phyloP scores from a whole-genome alignment of 371 early-diverging fungal genomes.

The Umbelopsis sp. region DNA sequence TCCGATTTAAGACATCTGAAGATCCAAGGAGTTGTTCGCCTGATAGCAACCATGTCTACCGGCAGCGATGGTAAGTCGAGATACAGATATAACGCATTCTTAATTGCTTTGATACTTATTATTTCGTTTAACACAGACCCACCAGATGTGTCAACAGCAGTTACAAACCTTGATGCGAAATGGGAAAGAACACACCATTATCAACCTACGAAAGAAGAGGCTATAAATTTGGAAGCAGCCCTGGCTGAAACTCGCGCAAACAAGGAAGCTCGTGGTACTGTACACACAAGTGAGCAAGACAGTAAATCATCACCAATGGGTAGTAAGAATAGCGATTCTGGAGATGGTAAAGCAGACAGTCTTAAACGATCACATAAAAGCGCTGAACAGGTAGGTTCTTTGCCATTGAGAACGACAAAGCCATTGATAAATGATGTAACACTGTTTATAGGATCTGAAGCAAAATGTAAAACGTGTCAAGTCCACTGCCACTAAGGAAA shows the following conservation, averaged over 20 bases:
- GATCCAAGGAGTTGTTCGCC: conserved; percentile 14
- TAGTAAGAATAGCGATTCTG: neutral
- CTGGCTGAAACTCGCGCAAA: conserved; percentile 2
- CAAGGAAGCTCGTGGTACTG: neutral
- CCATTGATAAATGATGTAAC: neutral
- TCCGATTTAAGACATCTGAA: neutral
- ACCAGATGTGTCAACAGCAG: neutral
- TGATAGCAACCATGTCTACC: conserved; percentile 11
- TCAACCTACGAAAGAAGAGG: conserved; percentile 9
- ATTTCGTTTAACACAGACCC: neutral
- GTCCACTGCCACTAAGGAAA: neutral
- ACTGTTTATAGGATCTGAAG: neutral
- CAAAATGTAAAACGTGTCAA: conserved; percentile 4
- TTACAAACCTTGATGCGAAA: conserved; percentile 8
- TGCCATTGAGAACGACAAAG: neutral
- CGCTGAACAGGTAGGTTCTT: neutral
- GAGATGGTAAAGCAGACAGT: neutral
- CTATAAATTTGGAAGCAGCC: neutral
- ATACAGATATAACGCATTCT: neutral
- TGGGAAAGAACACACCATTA: conserved; percentile 11
- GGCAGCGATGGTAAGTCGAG: conserved; percentile 1
- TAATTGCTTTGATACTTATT: neutral
- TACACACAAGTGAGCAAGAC: neutral
- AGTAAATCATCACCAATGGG: neutral
- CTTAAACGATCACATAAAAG: neutral